phyloP scores from a whole-genome alignment of 768 basidiomycete genomes.

The Russula foetens region DNA sequence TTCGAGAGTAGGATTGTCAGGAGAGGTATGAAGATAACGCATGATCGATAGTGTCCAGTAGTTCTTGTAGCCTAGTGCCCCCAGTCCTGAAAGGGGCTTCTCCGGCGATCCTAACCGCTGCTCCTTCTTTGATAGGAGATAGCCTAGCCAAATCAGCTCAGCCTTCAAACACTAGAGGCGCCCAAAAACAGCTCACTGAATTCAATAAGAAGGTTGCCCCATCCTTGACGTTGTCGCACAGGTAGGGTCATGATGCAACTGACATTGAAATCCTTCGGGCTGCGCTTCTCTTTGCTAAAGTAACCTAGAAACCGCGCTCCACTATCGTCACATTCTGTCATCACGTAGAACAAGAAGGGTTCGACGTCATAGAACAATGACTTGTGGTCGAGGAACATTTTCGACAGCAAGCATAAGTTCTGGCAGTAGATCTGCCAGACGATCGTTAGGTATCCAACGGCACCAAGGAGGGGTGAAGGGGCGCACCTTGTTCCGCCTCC shows the following conservation, averaged over 20 bases:
- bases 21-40: conserved; percentile 58
- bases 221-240: conserved; percentile 87
- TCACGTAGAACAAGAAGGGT: conserved; percentile 97
- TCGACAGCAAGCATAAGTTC: conserved; percentile 92
- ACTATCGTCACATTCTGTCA: conserved; percentile 82
- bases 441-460: neutral
- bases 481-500: conserved; percentile 87
- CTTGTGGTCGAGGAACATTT: conserved; percentile 99
- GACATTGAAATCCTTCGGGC: conserved; percentile 92
- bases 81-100: conserved; percentile 88
- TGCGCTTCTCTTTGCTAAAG: conserved; percentile 97
- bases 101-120: conserved; percentile 86
- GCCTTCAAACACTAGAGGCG: neutral
- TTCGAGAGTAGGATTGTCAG: conserved; percentile 61
- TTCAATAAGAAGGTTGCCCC: conserved; percentile 96
- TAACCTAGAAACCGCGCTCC: conserved; percentile 96
- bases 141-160: conserved; percentile 54
- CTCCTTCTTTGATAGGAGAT: conserved; percentile 93
- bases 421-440: conserved; percentile 86
- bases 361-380: conserved; percentile 99
- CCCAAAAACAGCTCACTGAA: conserved; percentile 66
- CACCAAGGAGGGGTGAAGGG: neutral
- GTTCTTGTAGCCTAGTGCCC: conserved; percentile 87
- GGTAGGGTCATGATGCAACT: conserved; percentile 99
- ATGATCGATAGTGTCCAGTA: conserved; percentile 92